Conservation (phyloP, 805 yeast genomes). For the Myxozyma neglecta region DNA sequence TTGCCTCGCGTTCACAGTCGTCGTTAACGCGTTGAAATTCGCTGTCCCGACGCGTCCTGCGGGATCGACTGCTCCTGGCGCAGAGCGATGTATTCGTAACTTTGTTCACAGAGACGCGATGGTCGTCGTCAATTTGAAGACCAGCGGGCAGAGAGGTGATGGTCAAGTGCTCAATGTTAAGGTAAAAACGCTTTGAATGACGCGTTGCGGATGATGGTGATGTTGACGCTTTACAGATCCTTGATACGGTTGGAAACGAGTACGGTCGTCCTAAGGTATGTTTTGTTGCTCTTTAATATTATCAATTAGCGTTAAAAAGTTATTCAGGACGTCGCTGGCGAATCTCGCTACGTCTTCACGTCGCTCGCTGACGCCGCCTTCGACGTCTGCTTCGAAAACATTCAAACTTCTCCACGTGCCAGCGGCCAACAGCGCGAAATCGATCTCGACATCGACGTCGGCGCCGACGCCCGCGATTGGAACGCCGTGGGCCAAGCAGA, state of each 20-base stretch:
- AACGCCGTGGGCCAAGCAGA: constrained; percentile 89
- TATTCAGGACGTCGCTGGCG: constrained; percentile 62
- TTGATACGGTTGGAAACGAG: constrained; percentile 82
- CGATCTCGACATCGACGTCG: constrained; percentile 90
- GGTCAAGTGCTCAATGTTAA: constrained; percentile 75
- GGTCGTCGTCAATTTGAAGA: constrained; percentile 78
- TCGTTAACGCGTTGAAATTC: constrained; percentile 25
- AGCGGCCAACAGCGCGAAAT: constrained; percentile 61
- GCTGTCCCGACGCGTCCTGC: constrained; percentile 26
- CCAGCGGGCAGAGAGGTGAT: constrained; percentile 77
- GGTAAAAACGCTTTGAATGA: constrained; percentile 29
- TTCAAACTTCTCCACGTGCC: constrained; percentile 29
- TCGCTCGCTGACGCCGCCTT: constrained; percentile 79
- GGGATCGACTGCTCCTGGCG: constrained; percentile 44
- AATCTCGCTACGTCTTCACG: constrained; percentile 75
- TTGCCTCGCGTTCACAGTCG: background rate
- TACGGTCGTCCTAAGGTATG: constrained; percentile 61
- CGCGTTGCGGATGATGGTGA: background rate
- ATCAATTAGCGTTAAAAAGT: background rate
- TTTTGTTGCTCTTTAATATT: background rate
- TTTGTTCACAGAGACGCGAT: constrained; percentile 80
- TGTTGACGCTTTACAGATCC: constrained; percentile 43
- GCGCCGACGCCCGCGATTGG: constrained; percentile 98
- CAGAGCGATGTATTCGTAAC: constrained; percentile 77
- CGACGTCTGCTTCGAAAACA: constrained; percentile 87